Evolutionary conservation across 176 grass and related monocot genomes (phyloP), one percentile per base, ranked within the genome.

Genomic region (Phoenix dactylifera): DNA sequence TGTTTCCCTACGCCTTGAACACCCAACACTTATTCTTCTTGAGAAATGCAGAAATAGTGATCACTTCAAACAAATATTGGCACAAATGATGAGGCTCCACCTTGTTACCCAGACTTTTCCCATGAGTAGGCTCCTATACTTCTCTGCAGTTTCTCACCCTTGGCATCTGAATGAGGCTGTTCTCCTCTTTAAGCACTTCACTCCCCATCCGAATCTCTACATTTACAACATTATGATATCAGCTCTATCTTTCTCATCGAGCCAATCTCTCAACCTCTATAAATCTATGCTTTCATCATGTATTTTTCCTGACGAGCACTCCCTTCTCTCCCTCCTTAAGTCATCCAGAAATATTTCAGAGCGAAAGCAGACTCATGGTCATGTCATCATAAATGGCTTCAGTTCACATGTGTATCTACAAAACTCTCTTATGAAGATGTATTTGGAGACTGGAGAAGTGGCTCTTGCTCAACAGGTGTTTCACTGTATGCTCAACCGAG

Each of bases 71-170:
- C 51, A 64, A 16, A 86, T 87, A 55, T 63, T 87, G 18, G 71
- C 66, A 12, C 79, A 82, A 57, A 81, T 79, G 74, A 68, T 87
- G 57, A 76, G 79, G 66, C 53, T 75, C 15, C 23, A 65, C 57
- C 84, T 87, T 58, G 72, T 71, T 50, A 49, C 56, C 23, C 39
- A 72, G 54, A 79, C 78, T 3, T 86, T 86, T 57, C 78, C 83
- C 32, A 82, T 82, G 78, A 82, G 83, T 62, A 71, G 83, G 16
- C 74, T 86, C 65, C 69, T 86, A 65, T 24, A 82, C 17, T 87
- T 75, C 67, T 58, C 75, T 30, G 61, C 79, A 25, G 79, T 58
- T 22, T 62, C 78, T 50, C 56, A 56, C 24, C 78, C 70, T 3
- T 50, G 30, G 50, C 26, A 66, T 66, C 50, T 77, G 48, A 24